These are phyloP conservation scores for Penstemon barbatus DNA, from an alignment of 257 asterid species.

Conservation along the genomic window DNA sequence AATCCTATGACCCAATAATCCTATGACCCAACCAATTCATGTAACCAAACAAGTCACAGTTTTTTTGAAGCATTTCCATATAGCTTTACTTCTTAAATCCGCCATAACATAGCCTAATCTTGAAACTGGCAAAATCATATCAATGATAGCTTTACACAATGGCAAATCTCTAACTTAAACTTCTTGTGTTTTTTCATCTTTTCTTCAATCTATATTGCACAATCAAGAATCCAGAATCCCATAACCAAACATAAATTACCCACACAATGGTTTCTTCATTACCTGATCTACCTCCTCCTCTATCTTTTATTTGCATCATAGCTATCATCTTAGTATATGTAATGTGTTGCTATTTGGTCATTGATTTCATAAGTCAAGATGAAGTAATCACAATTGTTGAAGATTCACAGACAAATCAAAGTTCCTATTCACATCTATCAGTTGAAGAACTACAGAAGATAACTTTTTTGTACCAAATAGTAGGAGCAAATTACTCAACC, in stretches of 20 bases:
- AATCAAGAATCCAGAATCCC: conserved; percentile 1
- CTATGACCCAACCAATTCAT: not conserved
- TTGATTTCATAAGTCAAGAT: conserved; percentile 40
- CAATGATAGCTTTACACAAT: conserved; percentile 15
- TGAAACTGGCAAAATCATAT: not conserved
- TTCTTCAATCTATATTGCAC: conserved; percentile 10
- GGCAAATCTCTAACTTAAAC: not conserved
- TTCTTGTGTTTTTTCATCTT: not conserved
- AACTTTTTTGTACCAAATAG: conserved; percentile 37
- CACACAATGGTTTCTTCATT: conserved; percentile 30
- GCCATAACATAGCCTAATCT: conserved; percentile 3
- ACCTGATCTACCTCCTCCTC: conserved; percentile 49
- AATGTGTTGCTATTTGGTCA: conserved; percentile 44
- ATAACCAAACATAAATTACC: no score
- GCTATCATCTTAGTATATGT: conserved; percentile 46
- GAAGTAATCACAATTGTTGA: conserved; percentile 8
- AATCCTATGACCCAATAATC: not conserved
- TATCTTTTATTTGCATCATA: conserved; percentile 46
- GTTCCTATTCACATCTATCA: conserved; percentile 35
- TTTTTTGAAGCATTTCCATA: not conserved
- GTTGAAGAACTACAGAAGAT: conserved; percentile 50
- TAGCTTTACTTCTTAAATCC: conserved; percentile 30
- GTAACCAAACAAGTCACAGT: conserved; percentile 18
- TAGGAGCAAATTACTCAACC: conserved; percentile 23
- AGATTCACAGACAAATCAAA: conserved; percentile 12